Conservation (phyloP, 2,329 filamentous ascomycete species). For the Sordariomycetes sp. region DNA sequence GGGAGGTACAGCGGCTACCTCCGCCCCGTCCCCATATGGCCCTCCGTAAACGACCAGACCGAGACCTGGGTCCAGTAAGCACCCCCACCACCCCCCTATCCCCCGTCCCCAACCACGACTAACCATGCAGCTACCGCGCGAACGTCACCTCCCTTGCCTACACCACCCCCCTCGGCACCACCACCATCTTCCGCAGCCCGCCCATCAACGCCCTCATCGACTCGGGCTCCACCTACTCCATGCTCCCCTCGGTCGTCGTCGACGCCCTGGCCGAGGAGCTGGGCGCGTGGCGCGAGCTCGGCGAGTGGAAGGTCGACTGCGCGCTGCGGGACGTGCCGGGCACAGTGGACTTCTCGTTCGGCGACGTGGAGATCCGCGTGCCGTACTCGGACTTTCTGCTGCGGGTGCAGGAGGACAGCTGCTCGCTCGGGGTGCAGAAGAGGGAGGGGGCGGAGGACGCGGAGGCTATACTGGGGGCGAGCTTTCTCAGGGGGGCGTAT, state of each 20-base stretch:
- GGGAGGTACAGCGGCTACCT: constrained; percentile 18
- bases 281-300: constrained; percentile 22
- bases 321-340: constrained; percentile 20
- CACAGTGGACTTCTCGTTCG: constrained; percentile 37
- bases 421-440: constrained; percentile 23
- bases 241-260: constrained; percentile 32
- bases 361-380: constrained; percentile 23
- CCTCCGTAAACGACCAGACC: constrained; percentile 20
- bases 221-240: constrained; percentile 38
- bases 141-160: constrained; percentile 24
- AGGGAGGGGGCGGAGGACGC: constrained; percentile 12
- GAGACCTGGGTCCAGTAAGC: constrained; percentile 20
- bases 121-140: constrained; percentile 19
- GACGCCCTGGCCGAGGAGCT: constrained; percentile 30
- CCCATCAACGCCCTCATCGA: constrained; percentile 37
- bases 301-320: constrained; percentile 32
- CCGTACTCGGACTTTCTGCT: constrained; percentile 39
- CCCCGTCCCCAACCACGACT: background rate
- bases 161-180: constrained; percentile 17
- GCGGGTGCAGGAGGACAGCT: constrained; percentile 25
- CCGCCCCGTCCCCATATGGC: constrained; percentile 20
- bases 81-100: background rate
- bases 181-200: constrained; percentile 29
- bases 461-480: constrained; percentile 23
- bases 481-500: constrained; percentile 25